These are phyloP conservation scores for Geotrichum australiense DNA, from an alignment of 1,139 yeast species.

Conservation along the genomic window DNA sequence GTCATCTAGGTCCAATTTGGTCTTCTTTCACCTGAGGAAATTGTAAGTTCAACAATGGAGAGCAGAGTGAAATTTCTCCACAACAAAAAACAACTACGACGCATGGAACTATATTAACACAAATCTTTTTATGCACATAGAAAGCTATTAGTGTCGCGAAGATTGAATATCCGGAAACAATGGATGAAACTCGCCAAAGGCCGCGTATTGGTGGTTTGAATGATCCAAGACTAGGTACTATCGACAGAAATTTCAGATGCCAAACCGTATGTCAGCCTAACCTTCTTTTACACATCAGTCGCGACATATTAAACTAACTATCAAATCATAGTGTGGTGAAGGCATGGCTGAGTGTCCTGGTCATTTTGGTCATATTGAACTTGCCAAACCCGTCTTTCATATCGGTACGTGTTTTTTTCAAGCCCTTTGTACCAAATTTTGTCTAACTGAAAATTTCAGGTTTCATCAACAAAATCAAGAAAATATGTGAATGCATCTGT, in stretches of 20 bases:
- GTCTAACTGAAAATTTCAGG: constrained; percentile 59
- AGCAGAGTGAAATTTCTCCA: neutral
- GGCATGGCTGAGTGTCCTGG: constrained; percentile 99
- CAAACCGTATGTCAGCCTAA: constrained; percentile 49
- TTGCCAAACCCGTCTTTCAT: constrained; percentile 97
- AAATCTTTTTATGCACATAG: constrained; percentile 24
- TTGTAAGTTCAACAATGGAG: constrained; percentile 37
- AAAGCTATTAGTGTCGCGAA: constrained; percentile 96
- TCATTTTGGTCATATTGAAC: constrained; percentile 97
- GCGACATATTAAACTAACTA: neutral
- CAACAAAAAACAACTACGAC: constrained; percentile 9
- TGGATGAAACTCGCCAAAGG: constrained; percentile 93
- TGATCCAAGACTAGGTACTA: constrained; percentile 95
- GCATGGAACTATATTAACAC: neutral
- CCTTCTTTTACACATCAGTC: neutral
- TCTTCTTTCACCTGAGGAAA: constrained; percentile 94
- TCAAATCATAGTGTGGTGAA: constrained; percentile 62
- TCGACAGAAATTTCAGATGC: constrained; percentile 94
- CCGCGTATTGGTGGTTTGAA: constrained; percentile 96
- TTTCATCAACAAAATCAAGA: constrained; percentile 85
- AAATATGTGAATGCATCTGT: constrained; percentile 93
- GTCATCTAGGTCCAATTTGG: constrained; percentile 86
- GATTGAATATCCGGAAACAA: constrained; percentile 96
- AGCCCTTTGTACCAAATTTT: constrained; percentile 37
- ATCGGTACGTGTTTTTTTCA: constrained; percentile 46